Conservation (phyloP, 306 rosid genomes). For the Acacia acuminata region DNA sequence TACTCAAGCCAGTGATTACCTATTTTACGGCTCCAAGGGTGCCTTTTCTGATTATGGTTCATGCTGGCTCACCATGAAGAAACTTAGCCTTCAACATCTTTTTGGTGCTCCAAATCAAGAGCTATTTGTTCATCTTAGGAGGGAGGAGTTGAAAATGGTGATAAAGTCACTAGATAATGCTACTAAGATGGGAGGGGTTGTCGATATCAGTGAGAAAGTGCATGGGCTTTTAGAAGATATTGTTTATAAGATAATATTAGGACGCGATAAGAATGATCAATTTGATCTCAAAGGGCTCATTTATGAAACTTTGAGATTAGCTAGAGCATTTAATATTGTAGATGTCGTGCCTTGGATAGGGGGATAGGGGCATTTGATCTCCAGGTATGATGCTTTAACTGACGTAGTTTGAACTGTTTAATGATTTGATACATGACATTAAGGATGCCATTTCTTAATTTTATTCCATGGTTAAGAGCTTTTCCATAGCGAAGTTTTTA, state of each 20-base stretch:
- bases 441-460: background rate
- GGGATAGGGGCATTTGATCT: background rate
- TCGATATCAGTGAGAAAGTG: background rate
- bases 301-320: background rate
- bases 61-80: conserved; percentile 16
- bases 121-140: conserved; percentile 20
- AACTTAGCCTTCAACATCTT: conserved; percentile 29
- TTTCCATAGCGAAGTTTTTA: background rate
- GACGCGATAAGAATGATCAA: background rate
- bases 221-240: background rate
- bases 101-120: conserved; percentile 30
- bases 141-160: background rate
- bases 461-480: no score
- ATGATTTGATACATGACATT: no score
- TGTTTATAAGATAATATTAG: background rate
- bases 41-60: background rate
- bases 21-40: conserved; percentile 37
- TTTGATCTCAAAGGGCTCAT: background rate
- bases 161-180: background rate
- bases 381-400: background rate
- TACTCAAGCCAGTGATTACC: background rate
- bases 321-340: background rate
- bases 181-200: background rate
- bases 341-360: background rate
- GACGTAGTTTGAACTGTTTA: no score